These are phyloP conservation scores for Cercophora scortea DNA, from an alignment of 495 filamentous ascomycete genomes.

Conservation along the genomic window DNA sequence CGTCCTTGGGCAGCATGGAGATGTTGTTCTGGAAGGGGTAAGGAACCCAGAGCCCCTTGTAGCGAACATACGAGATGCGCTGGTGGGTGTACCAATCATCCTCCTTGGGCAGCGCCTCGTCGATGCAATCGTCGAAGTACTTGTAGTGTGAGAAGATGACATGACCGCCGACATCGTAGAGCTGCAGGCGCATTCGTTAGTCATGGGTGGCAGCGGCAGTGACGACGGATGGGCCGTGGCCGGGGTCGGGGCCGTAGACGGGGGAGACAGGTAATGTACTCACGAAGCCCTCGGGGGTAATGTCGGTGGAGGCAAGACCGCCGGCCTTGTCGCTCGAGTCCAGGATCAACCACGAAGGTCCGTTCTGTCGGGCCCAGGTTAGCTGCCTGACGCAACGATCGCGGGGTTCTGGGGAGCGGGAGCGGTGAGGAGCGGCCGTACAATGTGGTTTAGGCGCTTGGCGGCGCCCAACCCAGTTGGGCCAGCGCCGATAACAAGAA, in stretches of 20 bases:
- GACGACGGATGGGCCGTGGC: background rate
- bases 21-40: conserved; percentile 99
- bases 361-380: conserved; percentile 48
- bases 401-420: conserved; percentile 9
- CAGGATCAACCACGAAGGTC: conserved; percentile 91
- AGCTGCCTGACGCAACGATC: conserved; percentile 9
- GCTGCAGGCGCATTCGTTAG: conserved; percentile 43
- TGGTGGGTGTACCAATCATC: conserved; percentile 97
- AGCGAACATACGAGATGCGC: conserved; percentile 97
- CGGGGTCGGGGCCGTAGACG: background rate
- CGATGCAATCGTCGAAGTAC: conserved; percentile 98
- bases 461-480: conserved; percentile 95
- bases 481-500: conserved; percentile 96
- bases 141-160: conserved; percentile 99
- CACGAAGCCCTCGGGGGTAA: conserved; percentile 96
- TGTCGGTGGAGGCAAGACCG: conserved; percentile 93
- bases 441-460: conserved; percentile 94
- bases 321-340: conserved; percentile 90
- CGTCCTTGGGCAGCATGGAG: conserved; percentile 94
- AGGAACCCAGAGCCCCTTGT: conserved; percentile 91
- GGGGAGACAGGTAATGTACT: conserved; percentile 40
- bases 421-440: conserved; percentile 39
- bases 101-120: conserved; percentile 88
- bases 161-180: conserved; percentile 98
- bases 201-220: background rate